Evolutionary conservation across 371 early-diverging fungal species (phyloP), one percentile per base, ranked within the genome.

Genomic region (Zopfochytrium polystomum): DNA sequence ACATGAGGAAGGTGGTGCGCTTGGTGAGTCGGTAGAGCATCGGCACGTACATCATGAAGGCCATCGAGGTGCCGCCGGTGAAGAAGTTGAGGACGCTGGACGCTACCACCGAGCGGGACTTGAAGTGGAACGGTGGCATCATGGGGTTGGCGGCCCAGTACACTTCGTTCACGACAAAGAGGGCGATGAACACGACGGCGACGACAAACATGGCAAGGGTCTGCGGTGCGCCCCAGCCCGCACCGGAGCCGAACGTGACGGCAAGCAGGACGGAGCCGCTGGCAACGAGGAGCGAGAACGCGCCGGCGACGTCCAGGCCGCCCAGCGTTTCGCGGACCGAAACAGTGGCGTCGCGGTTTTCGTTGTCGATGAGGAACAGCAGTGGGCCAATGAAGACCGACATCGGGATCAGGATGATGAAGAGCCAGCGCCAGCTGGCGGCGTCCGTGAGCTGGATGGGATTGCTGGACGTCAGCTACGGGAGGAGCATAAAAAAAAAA

Each of bases 21-120:
- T 47, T 47, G 47, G 47, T 7, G 13, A 47, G 7, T 7, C 47
- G 47, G 47, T 47, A 47, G 18, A 47, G 23, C 47, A 47, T 47
- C 18, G 47, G 47, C 13, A 47, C 47, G 47, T 47, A 47, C 47
- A 47, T 47, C 47, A 47, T 47, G 47, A 47, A 47, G 18, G 47
- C 47, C 47, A 47, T 47, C 7, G 47, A 47, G 18, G 47, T 47
- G 6, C 47, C 47, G 18, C 38, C 38, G 11, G 38, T 38, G 38
- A 38, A 38, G 18, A 38, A 38, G 38, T 38, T 38, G 11, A 38
- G 18, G 11, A 38, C 38, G 23, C 47, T 47, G 9, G 47, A 47
- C 7, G 23, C 47, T 7, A 47, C 47, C 18, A 47, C 47, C 7
- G 47, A 47, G 9, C 47, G 47, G 18, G 47, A 47, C 11, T 23